Evolutionary conservation across 495 filamentous ascomycete species (phyloP).

Genomic region (Hyaloscypha finlandica): DNA sequence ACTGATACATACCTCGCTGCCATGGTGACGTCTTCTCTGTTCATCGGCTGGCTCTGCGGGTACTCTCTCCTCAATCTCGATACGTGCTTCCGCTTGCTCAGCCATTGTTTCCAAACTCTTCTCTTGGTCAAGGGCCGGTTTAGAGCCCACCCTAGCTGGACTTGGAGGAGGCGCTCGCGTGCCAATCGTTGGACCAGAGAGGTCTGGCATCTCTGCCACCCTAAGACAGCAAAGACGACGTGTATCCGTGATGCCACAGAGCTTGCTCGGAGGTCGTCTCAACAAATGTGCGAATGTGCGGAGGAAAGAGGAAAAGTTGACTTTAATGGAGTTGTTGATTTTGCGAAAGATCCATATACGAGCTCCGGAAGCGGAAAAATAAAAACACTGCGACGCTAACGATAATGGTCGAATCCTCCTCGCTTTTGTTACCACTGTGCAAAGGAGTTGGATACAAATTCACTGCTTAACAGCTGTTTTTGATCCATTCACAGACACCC

Average conservation of each 20-base stretch:
- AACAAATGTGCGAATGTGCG: not conserved
- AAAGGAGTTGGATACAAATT: not conserved
- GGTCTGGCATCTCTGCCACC: not conserved
- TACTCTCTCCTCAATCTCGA: no score
- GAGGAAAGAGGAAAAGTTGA: not conserved
- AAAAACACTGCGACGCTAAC: not conserved
- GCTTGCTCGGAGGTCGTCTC: not conserved
- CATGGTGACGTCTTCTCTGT: no score
- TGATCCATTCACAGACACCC: slow-evolving; percentile 6
- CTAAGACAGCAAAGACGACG: not conserved
- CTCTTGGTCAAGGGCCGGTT: no score
- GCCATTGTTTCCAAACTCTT: no score
- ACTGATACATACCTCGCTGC: no score
- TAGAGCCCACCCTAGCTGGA: no score
- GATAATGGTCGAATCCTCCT: not conserved
- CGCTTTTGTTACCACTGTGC: not conserved
- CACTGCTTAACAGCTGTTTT: not conserved
- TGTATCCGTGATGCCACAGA: not conserved
- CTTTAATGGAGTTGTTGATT: not conserved
- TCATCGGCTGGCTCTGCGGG: no score
- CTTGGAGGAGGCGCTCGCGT: not conserved
- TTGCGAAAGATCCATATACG: not conserved
- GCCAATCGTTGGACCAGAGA: not conserved
- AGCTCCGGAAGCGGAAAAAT: not conserved
- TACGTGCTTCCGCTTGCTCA: no score